Evolutionary conservation across 2,329 filamentous ascomycete species (phyloP).

Genomic region (Calonectria naviculata): DNA sequence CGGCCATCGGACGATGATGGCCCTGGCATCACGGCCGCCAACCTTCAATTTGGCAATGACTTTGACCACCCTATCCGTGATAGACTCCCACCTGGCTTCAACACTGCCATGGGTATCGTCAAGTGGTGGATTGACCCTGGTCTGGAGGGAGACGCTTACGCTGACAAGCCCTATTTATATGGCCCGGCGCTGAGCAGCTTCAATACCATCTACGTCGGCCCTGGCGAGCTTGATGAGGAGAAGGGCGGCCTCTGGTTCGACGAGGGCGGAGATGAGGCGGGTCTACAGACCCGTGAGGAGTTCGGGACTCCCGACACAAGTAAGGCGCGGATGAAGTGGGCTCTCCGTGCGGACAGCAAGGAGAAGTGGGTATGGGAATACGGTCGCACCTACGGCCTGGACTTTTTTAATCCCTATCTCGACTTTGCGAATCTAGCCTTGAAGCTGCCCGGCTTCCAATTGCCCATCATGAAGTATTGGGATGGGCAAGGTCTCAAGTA

Average conservation of each 20-base stretch:
- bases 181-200: conserved; percentile 84
- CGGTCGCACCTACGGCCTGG: conserved; percentile 62
- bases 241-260: conserved; percentile 68
- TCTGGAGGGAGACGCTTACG: conserved; percentile 89
- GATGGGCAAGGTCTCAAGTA: conserved; percentile 82
- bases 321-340: conserved; percentile 70
- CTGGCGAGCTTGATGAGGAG: conserved; percentile 56
- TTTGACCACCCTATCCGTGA: conserved; percentile 93
- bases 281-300: conserved; percentile 56
- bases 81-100: conserved; percentile 86
- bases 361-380: conserved; percentile 66
- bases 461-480: conserved; percentile 83
- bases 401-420: conserved; percentile 92
- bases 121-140: conserved; percentile 94
- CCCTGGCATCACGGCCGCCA: conserved; percentile 70
- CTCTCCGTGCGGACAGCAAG: conserved; percentile 60
- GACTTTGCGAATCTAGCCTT: conserved; percentile 83
- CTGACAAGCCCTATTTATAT: conserved; percentile 87
- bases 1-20: conserved; percentile 35
- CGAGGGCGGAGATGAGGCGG: conserved; percentile 73
- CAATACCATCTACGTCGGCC: conserved; percentile 78
- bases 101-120: conserved; percentile 84
- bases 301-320: conserved; percentile 63
- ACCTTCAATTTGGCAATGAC: conserved; percentile 94
- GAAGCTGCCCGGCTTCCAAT: conserved; percentile 76